phyloP scores from a whole-genome alignment of 352 stramenopile genomes.

The Thraustochytrium striatum region DNA sequence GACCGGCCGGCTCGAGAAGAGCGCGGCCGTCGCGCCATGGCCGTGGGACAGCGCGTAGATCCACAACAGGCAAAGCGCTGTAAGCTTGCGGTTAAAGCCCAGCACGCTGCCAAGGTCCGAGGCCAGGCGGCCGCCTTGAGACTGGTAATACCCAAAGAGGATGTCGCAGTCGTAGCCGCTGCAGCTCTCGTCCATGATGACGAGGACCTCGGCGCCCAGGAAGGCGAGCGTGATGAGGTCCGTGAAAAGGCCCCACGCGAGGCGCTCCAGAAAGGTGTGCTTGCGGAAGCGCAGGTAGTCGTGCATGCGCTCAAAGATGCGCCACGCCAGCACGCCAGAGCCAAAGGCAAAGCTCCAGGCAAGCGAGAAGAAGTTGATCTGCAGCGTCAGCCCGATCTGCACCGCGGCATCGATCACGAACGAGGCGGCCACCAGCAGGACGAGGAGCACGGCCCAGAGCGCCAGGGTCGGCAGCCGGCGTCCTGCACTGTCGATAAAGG shows the following conservation, averaged over 20 bases:
- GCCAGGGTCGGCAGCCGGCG: no score
- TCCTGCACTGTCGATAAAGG: background rate
- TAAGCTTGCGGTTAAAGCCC: background rate
- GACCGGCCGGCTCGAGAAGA: background rate
- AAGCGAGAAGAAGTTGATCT: background rate
- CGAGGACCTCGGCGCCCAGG: background rate
- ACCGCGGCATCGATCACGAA: background rate
- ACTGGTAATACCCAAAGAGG: background rate
- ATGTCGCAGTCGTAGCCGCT: background rate
- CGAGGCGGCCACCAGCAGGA: background rate
- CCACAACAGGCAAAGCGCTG: background rate
- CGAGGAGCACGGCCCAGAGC: background rate
- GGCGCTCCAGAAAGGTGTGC: background rate
- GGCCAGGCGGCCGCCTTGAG: background rate
- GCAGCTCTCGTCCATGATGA: background rate
- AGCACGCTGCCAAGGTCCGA: background rate
- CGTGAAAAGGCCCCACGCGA: background rate
- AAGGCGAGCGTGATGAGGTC: background rate
- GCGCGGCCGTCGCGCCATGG: background rate
- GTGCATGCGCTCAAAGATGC: no score
- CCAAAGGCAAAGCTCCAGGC: background rate
- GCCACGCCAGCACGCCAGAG: background rate
- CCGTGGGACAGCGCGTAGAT: background rate
- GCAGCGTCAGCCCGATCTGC: background rate
- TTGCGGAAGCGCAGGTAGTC: background rate